A percentile compares a stretch with the other conserved stretches of the same genome.
Conservation (phyloP, 2,329 filamentous ascomycete genomes). For the Fusarium buxicola region DNA sequence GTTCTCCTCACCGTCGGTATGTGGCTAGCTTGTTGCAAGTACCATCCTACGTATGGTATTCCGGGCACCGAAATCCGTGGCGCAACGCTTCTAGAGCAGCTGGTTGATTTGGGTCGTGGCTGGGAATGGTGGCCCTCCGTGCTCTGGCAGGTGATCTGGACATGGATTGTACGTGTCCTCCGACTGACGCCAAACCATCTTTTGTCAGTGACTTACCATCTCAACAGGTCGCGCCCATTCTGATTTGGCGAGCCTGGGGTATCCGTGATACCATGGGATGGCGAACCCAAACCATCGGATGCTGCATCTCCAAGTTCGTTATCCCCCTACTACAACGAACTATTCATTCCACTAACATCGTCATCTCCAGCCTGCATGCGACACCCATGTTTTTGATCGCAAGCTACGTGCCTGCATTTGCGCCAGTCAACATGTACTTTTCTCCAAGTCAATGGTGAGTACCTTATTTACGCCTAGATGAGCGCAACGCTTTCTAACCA, state of each 20-base stretch:
- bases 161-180: conserved; percentile 59
- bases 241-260: conserved; percentile 70
- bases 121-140: conserved; percentile 74
- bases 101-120: conserved; percentile 60
- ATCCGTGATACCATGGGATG: conserved; percentile 74
- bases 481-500: not conserved
- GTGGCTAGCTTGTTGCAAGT: conserved; percentile 72
- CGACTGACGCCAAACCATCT: no score
- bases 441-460: conserved; percentile 70
- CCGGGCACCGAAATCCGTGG: conserved; percentile 62
- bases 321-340: not conserved
- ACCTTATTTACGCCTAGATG: conserved; percentile 59
- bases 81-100: conserved; percentile 52
- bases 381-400: conserved; percentile 74
- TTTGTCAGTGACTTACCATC: not conserved
- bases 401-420: conserved; percentile 62
- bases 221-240: conserved; percentile 58
- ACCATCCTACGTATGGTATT: conserved; percentile 68
- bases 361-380: conserved; percentile 63
- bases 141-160: conserved; percentile 71
- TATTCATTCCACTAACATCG: conserved; percentile 10
- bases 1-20: conserved; percentile 67
- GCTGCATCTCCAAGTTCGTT: conserved; percentile 57
- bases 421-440: conserved; percentile 63
- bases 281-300: conserved; percentile 69